Base-by-base conservation (phyloP, 2,329 filamentous ascomycete genomes). In the Bipolaris zeicola region DNA sequence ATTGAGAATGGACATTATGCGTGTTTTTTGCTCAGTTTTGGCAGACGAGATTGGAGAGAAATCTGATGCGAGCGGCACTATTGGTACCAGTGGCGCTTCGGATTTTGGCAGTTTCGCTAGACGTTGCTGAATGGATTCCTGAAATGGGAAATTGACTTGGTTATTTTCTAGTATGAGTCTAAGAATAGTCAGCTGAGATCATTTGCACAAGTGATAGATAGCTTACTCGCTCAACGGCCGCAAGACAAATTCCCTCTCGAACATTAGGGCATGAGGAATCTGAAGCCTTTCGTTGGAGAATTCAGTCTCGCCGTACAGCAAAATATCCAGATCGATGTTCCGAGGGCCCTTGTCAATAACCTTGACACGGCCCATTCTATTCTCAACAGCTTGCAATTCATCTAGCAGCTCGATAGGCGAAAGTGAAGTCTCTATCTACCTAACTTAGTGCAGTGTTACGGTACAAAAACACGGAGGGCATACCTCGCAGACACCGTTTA, bases 401-500 rank as follows among this genome's bases (percentile, higher is more conserved):
- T 96, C 88, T 24, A 99, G 80, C 16, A 99, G 83, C 41, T 87
- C 83, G 41, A 94, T 78, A 0, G 95, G 93, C 16, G 84, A 82
- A 10, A 97, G 78, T 2, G 81, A 83, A 4, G 95, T 98, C 77
- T 92, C 88, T 47, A 97, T 86, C 92, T 96, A 64, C 16, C 41
- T 16, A 52, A 6, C 39, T 61, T 38, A 67, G 43, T 18, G 37
- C 28, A 47, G 14, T 26, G 11, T 37, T 3, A 5, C n/a, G 16
- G 45, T 14, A 48, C 3, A 24, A 26, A 28, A 1, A 8, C 50
- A 18, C 7, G 20, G 13, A 16, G 44, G 39, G 81, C 86, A 74
- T 76, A 96, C 92, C 87, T 96, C 91, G 75, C 92, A 96, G 55
- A 88, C 93, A 18, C 92, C 95, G 73, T 99, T 99, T 45, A 97